Percentiles rank a stretch among this genome's conserved stretches.
Conservation (phyloP, 2,329 filamentous ascomycete species). For the Ascochyta lentis region DNA sequence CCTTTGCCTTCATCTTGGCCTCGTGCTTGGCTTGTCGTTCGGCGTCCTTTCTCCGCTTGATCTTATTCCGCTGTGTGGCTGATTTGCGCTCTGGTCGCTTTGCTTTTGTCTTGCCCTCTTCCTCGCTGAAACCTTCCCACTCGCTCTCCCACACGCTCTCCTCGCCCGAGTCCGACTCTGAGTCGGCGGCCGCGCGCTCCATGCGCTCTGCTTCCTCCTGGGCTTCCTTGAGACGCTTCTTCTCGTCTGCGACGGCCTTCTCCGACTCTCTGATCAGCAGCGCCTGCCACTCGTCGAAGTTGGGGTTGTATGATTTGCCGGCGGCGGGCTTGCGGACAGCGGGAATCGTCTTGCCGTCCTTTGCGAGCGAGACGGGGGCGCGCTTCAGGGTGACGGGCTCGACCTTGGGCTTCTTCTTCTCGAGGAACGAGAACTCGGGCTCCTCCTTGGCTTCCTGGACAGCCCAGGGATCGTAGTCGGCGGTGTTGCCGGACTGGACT, state of each 20-base stretch:
- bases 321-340: slow-evolving; percentile 80
- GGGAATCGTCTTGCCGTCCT: slow-evolving; percentile 78
- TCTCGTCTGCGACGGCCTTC: slow-evolving; percentile 80
- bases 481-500: slow-evolving; percentile 63
- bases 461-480: slow-evolving; percentile 80
- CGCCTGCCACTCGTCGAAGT: slow-evolving; percentile 83
- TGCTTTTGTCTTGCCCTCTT: slow-evolving; percentile 64
- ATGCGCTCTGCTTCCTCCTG: slow-evolving; percentile 70
- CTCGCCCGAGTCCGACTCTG: slow-evolving; percentile 78
- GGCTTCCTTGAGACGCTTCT: slow-evolving; percentile 71
- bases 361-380: slow-evolving; percentile 81
- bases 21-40: slow-evolving; percentile 80
- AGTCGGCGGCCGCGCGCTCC: slow-evolving; percentile 75
- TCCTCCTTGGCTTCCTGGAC: slow-evolving; percentile 58
- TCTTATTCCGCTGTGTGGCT: slow-evolving; percentile 82
- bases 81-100: slow-evolving; percentile 88
- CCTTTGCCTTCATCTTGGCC: slow-evolving; percentile 73
- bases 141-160: slow-evolving; percentile 95
- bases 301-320: slow-evolving; percentile 91
- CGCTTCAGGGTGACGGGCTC: slow-evolving; percentile 78
- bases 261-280: slow-evolving; percentile 76
- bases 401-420: slow-evolving; percentile 69
- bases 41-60: slow-evolving; percentile 86
- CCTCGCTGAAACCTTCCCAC: slow-evolving; percentile 63
- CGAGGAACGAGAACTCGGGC: slow-evolving; percentile 69